Base-by-base conservation (phyloP, 495 filamentous ascomycete genomes). In the Aspergillus campestris region DNA sequence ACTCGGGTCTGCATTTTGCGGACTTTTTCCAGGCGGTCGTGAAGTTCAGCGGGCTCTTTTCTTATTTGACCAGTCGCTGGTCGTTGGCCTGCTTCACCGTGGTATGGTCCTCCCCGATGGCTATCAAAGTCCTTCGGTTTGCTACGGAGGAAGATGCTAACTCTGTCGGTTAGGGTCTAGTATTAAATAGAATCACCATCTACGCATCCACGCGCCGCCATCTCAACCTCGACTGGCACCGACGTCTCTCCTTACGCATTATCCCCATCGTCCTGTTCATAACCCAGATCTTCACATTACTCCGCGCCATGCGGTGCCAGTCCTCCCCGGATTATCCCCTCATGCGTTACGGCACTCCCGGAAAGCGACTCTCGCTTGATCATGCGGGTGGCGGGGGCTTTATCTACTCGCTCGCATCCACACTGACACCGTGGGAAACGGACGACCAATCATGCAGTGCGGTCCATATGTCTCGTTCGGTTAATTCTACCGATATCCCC, bases 21-120 rank as follows among this genome's bases (percentile, higher is more conserved):
- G 67, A 72, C 42, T 48, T 71, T 38, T 52, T 70, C 38, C 58
- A 64, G 8, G 57, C 67, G 9, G 45, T 78, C 34, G 58, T 73
- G 44, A 82, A 83, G 11, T 64, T 96, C n/a, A 85, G 87, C 7
- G 88, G 88, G 31, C 77, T 98, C 29, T 94, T 97, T 59, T 83
- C 81, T 36, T 98, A 96, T 60, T 69, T 91, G 34, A 95, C 89
- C 0, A 94, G 89, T 61, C 87, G 86, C 49, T 98, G 94, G 94
- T 90, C 92, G 5, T 65, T 98, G 40, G 76, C 78, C 40, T 95
- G 89, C 59, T 78, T 98, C 44, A 74, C 82, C 34, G 84, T 89
- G 63, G 82, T 84, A 54, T 59, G 66, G 33, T 7, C 30, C 32
- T n/a, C 12, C n/a, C 11, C 9, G 27, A 31, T 18, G 24, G 36